Evolutionary conservation across 176 grass and related monocot species (phyloP), one percentile per base, ranked within the genome.

Genomic region (Ensete ventricosum): DNA sequence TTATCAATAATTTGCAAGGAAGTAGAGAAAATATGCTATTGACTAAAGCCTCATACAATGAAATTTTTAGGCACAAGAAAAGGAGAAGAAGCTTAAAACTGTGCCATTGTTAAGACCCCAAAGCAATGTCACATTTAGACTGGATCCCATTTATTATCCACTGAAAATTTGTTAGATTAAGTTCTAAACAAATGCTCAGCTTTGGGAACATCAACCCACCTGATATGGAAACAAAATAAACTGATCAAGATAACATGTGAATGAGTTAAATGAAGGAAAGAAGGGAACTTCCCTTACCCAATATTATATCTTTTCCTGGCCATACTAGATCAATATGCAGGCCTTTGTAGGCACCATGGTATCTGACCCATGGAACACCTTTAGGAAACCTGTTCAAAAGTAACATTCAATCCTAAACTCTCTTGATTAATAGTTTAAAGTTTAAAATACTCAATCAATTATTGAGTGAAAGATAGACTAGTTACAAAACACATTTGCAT

Each of bases 341-440:
- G 57, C 64, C 86, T 77, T 84, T 97, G 68, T 87, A 93, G 62
- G 76, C 69, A 43, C 95, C 95, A 10, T 85, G 76, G 77, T 88
- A 99, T 81, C 95, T 85, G 23, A 88, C 69, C 95, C 95, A 99
- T 22, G 95, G 86, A 2, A 84, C 88, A 65, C 90, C 86, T 91
- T 87, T 84, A 50, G 88, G 95, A 77, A 94, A 99, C 74, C 95
- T 99, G 69, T 73, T 72, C 7, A 80, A 62, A 63, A 19, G 50
- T 29, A 63, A 17, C 62, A 60, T 13, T 49, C 16, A 62, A 60
- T 60, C 8, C 12, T 14, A 64, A 6, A 68, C 57, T 14, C 14
- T 25, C 72, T 26, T 9, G 64, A 64, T 12, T 24, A 14, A 52
- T 34, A 34, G 3, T 34, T 43, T 43, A 43, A 43, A 24, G 16